Evolutionary conservation across 345 rosid genomes (phyloP).

Genomic region (rapeseed (Brassica napus)): DNA sequence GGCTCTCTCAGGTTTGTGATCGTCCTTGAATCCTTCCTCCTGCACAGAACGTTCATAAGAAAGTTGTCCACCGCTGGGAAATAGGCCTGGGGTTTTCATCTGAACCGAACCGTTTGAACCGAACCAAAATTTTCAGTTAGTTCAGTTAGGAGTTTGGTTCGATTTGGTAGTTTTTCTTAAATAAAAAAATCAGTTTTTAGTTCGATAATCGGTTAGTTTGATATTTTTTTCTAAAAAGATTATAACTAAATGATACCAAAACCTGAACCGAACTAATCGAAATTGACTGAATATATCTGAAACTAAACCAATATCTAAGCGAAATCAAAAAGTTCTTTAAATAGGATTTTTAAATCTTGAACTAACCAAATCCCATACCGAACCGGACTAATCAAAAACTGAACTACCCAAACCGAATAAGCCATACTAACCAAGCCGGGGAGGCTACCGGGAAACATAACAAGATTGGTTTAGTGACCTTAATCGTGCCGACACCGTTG

Average conservation of each 20-base stretch:
- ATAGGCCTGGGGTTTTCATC: neutral
- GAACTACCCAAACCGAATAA: neutral
- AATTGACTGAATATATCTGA: neutral
- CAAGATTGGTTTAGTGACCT: constrained; percentile 39
- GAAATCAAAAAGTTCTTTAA: too few relatives aligned
- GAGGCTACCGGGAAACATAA: neutral
- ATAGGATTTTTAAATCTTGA: too few relatives aligned
- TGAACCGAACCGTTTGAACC: neutral
- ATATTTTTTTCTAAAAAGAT: too few relatives aligned
- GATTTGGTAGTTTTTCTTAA: neutral
- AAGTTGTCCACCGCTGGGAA: neutral
- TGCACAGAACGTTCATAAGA: constrained; percentile 17
- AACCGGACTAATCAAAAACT: neutral
- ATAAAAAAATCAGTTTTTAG: too few relatives aligned
- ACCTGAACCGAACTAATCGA: neutral
- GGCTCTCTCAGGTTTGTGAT: constrained; percentile 52
- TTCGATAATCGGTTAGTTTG: neutral
- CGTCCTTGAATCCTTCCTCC: constrained; percentile 63
- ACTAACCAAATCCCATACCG: neutral
- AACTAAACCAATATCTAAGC: neutral
- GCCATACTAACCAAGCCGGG: neutral
- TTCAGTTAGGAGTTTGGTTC: neutral
- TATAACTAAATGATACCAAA: too few relatives aligned
- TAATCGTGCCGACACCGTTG: constrained; percentile 60
- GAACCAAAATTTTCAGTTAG: neutral